Percentiles rank a stretch among this genome's conserved stretches.
phyloP scores from a whole-genome alignment of 2,329 filamentous ascomycete species.

The Pseudogymnoascus sp. region DNA sequence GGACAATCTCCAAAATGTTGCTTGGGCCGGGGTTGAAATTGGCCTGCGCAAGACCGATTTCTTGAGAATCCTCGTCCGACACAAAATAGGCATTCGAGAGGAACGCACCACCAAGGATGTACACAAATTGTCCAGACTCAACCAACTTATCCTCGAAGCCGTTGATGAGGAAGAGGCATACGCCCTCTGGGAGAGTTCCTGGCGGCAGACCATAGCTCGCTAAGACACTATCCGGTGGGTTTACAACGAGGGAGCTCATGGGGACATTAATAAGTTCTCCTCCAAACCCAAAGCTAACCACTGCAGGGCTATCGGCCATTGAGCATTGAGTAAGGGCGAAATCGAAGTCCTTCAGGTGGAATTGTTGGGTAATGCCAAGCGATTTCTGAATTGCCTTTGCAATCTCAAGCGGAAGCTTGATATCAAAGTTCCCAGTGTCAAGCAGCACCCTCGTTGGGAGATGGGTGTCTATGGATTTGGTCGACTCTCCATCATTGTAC shows the following conservation, averaged over 20 bases:
- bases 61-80: conserved; percentile 44
- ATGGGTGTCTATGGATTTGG: conserved; percentile 41
- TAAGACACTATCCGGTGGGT: neutral
- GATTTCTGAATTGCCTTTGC: conserved; percentile 47
- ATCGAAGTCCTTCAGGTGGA: conserved; percentile 36
- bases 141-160: neutral
- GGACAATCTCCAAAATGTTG: neutral
- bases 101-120: conserved; percentile 47
- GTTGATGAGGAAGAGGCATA: neutral
- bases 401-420: conserved; percentile 55
- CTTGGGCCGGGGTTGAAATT: conserved; percentile 35
- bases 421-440: conserved; percentile 63
- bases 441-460: conserved; percentile 52
- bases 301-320: conserved; percentile 35
- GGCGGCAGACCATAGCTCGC: neutral
- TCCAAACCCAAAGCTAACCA: conserved; percentile 49
- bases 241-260: conserved; percentile 52
- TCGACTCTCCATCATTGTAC: conserved; percentile 32
- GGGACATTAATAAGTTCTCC: conserved; percentile 46
- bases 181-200: neutral
- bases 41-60: conserved; percentile 46
- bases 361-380: conserved; percentile 43
- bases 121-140: neutral
- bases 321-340: conserved; percentile 56
- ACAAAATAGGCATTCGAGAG: conserved; percentile 51